phyloP scores from a whole-genome alignment of 441 rosid species.

The Bruguiera hainesii region DNA sequence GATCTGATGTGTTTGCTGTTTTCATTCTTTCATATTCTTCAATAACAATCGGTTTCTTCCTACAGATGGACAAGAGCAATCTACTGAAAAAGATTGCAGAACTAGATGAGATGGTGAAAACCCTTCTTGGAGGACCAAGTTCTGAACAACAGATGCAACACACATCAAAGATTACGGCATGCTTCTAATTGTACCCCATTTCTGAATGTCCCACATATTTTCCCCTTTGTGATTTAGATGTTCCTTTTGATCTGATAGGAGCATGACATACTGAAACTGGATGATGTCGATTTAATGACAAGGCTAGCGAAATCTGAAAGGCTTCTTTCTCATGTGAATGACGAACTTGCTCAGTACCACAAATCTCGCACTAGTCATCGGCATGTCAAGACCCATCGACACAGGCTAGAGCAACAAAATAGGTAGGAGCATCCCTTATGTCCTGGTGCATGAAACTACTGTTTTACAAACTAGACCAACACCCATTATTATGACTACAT shows the following conservation, averaged over 20 bases:
- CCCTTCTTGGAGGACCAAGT: conserved; percentile 36
- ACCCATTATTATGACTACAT: background rate
- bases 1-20: background rate
- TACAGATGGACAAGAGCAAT: conserved; percentile 74
- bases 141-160: conserved; percentile 40
- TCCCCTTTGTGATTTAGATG: background rate
- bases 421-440: conserved; percentile 22
- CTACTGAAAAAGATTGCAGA: conserved; percentile 62
- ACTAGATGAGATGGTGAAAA: conserved; percentile 59
- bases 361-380: conserved; percentile 30
- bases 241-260: conserved; percentile 42
- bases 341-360: conserved; percentile 58
- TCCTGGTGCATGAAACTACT: background rate
- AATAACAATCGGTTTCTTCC: background rate
- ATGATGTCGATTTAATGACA: conserved; percentile 39
- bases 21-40: background rate
- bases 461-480: background rate
- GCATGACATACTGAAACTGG: conserved; percentile 29
- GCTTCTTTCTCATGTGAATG: conserved; percentile 49
- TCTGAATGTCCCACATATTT: background rate
- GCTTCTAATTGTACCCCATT: background rate
- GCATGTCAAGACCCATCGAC: conserved; percentile 32
- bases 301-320: conserved; percentile 50
- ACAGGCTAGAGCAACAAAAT: conserved; percentile 34
- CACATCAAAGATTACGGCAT: conserved; percentile 35